Evolutionary conservation across 2,329 filamentous ascomycete genomes (phyloP).

Genomic region (Arthrobotrys iridis): DNA sequence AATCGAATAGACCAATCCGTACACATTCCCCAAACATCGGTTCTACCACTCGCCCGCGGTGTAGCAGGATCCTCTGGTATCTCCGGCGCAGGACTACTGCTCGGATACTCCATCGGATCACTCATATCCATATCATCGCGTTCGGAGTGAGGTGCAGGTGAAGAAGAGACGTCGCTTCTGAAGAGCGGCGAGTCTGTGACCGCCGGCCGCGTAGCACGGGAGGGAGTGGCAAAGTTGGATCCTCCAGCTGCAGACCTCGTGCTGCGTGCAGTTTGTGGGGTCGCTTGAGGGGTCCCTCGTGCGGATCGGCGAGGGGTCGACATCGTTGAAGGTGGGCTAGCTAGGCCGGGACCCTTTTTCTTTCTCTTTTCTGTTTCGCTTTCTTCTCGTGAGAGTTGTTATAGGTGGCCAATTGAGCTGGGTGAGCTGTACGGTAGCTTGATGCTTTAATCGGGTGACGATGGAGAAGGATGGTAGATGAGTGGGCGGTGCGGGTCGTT

Average conservation of each 20-base stretch:
- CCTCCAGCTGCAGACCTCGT: constrained; percentile 22
- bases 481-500: neutral
- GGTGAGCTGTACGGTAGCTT: neutral
- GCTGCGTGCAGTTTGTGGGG: constrained; percentile 39
- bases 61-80: constrained; percentile 35
- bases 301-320: constrained; percentile 53
- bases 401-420: neutral
- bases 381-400: neutral
- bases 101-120: constrained; percentile 44
- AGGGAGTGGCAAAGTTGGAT: constrained; percentile 23
- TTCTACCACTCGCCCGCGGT: constrained; percentile 28
- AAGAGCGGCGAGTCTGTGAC: constrained; percentile 37
- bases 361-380: too few species aligned
- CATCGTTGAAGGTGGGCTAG: constrained; percentile 33
- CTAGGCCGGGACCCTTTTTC: too few species aligned
- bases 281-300: constrained; percentile 46
- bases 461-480: neutral
- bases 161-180: constrained; percentile 39
- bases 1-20: neutral
- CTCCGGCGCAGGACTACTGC: constrained; percentile 35
- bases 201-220: neutral
- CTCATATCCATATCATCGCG: constrained; percentile 52
- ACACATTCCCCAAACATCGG: constrained; percentile 10
- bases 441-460: neutral
- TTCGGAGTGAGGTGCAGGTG: constrained; percentile 28